These are phyloP conservation scores for Calonectria hawksworthii DNA, from an alignment of 2,329 filamentous ascomycete genomes.

Conservation along the genomic window DNA sequence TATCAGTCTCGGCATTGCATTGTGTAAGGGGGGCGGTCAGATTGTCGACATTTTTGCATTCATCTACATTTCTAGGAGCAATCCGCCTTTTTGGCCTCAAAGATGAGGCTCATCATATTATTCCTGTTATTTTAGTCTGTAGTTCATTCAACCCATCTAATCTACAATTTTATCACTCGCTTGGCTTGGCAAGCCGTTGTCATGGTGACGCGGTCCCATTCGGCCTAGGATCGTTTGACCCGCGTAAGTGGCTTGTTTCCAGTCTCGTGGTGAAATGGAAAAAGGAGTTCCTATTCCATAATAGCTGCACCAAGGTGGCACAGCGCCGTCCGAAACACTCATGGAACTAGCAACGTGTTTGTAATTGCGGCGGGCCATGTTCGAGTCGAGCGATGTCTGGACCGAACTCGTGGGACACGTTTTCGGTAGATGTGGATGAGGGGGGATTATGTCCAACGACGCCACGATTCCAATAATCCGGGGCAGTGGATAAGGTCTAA, in stretches of 20 bases:
- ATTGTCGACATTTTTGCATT: conserved; percentile 19
- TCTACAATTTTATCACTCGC: conserved; percentile 1
- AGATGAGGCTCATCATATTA: conserved; percentile 21
- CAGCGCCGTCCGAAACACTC: neutral
- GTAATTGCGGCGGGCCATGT: neutral
- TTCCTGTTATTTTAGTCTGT: conserved; percentile 4
- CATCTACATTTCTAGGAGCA: conserved; percentile 29
- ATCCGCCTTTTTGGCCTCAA: conserved; percentile 22
- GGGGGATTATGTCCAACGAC: neutral
- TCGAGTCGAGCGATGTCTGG: neutral
- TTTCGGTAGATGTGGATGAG: neutral
- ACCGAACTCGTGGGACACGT: conserved; percentile 1
- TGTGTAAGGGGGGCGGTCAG: conserved; percentile 13
- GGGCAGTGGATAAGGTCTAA: neutral
- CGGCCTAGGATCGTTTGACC: neutral
- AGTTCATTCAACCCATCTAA: neutral
- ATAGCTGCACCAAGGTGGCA: neutral
- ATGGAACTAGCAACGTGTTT: neutral
- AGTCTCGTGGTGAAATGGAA: neutral
- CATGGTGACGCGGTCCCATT: conserved; percentile 19
- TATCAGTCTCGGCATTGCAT: conserved; percentile 18
- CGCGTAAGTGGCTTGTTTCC: conserved; percentile 14
- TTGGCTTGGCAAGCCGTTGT: conserved; percentile 18
- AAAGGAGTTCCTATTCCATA: neutral
- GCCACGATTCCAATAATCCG: conserved; percentile 14